Evolutionary conservation across 2,329 filamentous ascomycete species (phyloP).

Genomic region (Sclerotiophoma versabilis): DNA sequence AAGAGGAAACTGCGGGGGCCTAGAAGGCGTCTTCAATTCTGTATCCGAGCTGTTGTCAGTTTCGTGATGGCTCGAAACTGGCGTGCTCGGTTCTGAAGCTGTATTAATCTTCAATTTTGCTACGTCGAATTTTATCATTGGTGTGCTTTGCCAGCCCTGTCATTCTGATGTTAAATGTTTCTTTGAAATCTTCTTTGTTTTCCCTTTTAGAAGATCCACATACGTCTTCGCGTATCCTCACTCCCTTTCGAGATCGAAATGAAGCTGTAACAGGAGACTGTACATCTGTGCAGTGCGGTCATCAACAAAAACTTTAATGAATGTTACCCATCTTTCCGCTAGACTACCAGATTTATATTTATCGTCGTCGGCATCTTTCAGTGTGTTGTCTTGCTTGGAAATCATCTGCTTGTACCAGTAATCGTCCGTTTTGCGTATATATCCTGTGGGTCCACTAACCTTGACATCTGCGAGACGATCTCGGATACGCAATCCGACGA

Average conservation of each 20-base stretch:
- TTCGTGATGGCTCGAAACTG: no score
- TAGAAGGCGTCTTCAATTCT: no score
- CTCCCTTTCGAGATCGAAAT: neutral
- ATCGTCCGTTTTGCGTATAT: neutral
- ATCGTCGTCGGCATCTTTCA: neutral
- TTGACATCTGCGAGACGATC: neutral
- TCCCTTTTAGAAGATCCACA: neutral
- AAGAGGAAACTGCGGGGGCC: no score
- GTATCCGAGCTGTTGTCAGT: no score
- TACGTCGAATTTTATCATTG: no score
- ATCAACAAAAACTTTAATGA: neutral
- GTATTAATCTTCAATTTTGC: no score
- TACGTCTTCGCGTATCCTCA: constrained; percentile 36
- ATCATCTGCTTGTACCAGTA: neutral
- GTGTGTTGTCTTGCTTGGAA: neutral
- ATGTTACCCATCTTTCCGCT: neutral
- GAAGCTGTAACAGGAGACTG: neutral
- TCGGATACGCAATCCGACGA: neutral
- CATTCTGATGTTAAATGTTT: no score
- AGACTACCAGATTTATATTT: neutral
- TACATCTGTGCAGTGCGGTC: neutral
- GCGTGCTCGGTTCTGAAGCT: no score
- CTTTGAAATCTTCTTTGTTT: no score
- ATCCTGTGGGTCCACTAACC: neutral
- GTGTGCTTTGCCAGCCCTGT: no score